Conservation (phyloP, 345 rosid genomes). For the Salix suchowensis region DNA sequence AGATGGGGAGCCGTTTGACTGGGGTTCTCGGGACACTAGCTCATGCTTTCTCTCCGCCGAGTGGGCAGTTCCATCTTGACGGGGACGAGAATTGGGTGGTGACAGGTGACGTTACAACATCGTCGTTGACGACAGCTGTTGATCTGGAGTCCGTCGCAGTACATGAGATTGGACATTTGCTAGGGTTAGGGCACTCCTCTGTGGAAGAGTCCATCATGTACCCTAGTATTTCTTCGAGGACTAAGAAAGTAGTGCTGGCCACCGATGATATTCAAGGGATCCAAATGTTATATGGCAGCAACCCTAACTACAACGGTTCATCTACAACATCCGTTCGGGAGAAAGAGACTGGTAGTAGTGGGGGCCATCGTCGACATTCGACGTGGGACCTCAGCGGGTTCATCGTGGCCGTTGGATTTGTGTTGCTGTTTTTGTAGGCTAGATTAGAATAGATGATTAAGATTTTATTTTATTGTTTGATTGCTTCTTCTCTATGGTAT, state of each 20-base stretch:
- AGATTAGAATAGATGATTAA: background rate
- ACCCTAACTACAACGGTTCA: constrained; percentile 57
- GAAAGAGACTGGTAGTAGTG: constrained; percentile 41
- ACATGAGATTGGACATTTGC: constrained; percentile 91
- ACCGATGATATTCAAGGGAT: constrained; percentile 67
- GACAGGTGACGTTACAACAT: constrained; percentile 33
- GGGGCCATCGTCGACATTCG: constrained; percentile 16
- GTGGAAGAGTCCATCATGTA: constrained; percentile 72
- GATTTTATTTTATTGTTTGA: background rate
- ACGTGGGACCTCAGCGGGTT: constrained; percentile 19
- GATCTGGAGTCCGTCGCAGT: constrained; percentile 91
- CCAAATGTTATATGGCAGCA: constrained; percentile 67
- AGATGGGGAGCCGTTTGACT: constrained; percentile 90
- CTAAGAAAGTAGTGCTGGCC: constrained; percentile 55
- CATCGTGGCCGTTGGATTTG: constrained; percentile 35
- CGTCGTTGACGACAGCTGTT: constrained; percentile 42
- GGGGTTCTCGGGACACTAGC: constrained; percentile 83
- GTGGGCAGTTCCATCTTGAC: constrained; percentile 77
- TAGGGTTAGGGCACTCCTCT: constrained; percentile 92
- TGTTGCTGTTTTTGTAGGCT: constrained; percentile 26
- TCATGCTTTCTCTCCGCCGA: constrained; percentile 88
- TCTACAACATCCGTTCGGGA: constrained; percentile 34
- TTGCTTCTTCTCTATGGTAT: background rate
- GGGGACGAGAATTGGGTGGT: constrained; percentile 68
- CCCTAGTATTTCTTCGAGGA: constrained; percentile 62